Evolutionary conservation across 1,284 basidiomycete genomes (phyloP).

Genomic region (Xanthoconium separans): DNA sequence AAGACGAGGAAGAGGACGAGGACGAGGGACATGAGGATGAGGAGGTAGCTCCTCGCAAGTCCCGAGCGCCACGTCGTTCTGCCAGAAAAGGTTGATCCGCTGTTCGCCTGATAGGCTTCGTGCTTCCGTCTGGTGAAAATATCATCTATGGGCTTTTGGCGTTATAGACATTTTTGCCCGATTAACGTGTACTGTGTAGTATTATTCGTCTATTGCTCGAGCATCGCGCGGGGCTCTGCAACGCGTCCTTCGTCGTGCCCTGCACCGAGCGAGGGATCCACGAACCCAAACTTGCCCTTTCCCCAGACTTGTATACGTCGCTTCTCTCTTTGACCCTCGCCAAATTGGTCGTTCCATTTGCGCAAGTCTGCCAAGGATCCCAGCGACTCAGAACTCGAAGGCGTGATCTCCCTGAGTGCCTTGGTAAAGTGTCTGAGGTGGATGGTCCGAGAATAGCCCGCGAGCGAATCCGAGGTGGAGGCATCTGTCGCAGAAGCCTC

Average conservation of each 20-base stretch:
- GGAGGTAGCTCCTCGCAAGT: slow-evolving; percentile 30
- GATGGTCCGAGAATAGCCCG: slow-evolving; percentile 42
- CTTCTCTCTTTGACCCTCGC: slow-evolving; percentile 67
- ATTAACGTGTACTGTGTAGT: slow-evolving; percentile 20
- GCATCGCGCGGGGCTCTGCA: slow-evolving; percentile 18
- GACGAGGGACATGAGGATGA: slow-evolving; percentile 32
- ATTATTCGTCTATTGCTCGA: slow-evolving; percentile 27
- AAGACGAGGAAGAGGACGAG: slow-evolving; percentile 30
- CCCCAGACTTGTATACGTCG: slow-evolving; percentile 71
- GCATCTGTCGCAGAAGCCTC: slow-evolving; percentile 16
- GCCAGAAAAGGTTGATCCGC: slow-evolving; percentile 18
- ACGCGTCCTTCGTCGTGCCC: slow-evolving; percentile 47
- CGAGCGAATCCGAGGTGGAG: slow-evolving; percentile 1
- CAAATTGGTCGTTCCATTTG: slow-evolving; percentile 92
- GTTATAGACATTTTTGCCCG: neutral
- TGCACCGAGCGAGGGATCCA: slow-evolving; percentile 38
- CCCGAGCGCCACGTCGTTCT: slow-evolving; percentile 30
- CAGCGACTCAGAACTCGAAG: slow-evolving; percentile 78
- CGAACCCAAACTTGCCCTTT: slow-evolving; percentile 72
- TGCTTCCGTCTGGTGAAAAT: neutral
- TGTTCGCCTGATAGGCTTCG: neutral
- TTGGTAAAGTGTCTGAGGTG: slow-evolving; percentile 70
- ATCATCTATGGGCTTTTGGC: slow-evolving; percentile 4
- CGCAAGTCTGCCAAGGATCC: slow-evolving; percentile 80
- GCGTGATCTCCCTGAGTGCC: slow-evolving; percentile 84